A percentile compares a stretch with the other conserved stretches of the same genome.
These are phyloP conservation scores for Inonotus hispidus DNA, from an alignment of 1,284 basidiomycete genomes.

Conservation along the genomic window DNA sequence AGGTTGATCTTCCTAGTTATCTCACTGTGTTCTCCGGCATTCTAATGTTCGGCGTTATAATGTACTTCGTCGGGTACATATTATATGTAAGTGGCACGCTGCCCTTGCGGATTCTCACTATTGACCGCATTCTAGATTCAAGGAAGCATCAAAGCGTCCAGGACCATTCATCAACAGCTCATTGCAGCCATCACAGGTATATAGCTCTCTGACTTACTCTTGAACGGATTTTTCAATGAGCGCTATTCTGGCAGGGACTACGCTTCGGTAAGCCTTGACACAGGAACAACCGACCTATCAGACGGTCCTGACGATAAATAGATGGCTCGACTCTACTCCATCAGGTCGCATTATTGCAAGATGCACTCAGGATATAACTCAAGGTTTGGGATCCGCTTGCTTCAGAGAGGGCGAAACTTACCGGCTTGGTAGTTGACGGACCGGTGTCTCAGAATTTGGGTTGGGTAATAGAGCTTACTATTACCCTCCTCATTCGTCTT, in stretches of 20 bases:
- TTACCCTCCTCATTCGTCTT: conserved; percentile 37
- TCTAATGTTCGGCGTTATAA: conserved; percentile 27
- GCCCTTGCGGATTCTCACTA: not conserved
- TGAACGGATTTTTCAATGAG: not conserved
- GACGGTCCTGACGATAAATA: conserved; percentile 15
- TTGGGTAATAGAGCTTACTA: conserved; percentile 27
- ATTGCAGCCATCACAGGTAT: conserved; percentile 47
- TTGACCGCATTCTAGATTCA: conserved; percentile 23
- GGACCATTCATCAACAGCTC: conserved; percentile 50
- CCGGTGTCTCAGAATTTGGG: conserved; percentile 26
- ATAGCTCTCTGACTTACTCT: not conserved
- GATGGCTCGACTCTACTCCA: conserved; percentile 54
- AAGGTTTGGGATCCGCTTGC: conserved; percentile 24
- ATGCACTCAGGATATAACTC: conserved; percentile 54
- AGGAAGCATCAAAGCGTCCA: conserved; percentile 46
- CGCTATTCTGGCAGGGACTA: conserved; percentile 29
- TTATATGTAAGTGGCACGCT: conserved; percentile 24
- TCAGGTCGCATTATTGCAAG: conserved; percentile 53
- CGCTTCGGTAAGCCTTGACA: conserved; percentile 38
- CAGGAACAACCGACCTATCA: not conserved
- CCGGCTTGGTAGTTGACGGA: conserved; percentile 28
- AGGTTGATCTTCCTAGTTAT: conserved; percentile 31
- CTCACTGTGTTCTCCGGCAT: conserved; percentile 38
- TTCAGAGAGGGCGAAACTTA: conserved; percentile 12
- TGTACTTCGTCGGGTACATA: conserved; percentile 28